phyloP scores from a whole-genome alignment of 257 asterid genomes.

The Solanum chiquidenum region DNA sequence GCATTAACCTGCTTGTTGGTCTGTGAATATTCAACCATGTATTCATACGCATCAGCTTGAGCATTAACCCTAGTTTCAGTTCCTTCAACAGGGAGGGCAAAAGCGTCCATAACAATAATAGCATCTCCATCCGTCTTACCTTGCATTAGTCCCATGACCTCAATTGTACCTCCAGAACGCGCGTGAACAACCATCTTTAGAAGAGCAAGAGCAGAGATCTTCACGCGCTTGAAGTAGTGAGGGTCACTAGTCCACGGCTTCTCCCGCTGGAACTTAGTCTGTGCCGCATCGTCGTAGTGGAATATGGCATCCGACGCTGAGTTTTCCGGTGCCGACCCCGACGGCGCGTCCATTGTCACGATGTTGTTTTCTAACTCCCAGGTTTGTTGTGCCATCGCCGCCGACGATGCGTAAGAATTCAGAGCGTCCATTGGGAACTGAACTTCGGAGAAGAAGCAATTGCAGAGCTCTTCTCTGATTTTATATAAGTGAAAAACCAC shows the following conservation, averaged over 20 bases:
- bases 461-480: neutral
- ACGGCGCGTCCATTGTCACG: slow-evolving; percentile 21
- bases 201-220: slow-evolving; percentile 87
- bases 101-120: slow-evolving; percentile 94
- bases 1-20: slow-evolving; percentile 70
- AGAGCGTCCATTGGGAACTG: slow-evolving; percentile 12
- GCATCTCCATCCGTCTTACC: slow-evolving; percentile 96
- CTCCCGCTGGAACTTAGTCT: slow-evolving; percentile 66
- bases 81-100: slow-evolving; percentile 98
- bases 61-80: slow-evolving; percentile 99
- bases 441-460: neutral
- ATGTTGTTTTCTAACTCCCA: slow-evolving; percentile 77
- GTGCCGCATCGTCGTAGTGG: slow-evolving; percentile 75
- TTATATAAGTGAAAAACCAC: neutral
- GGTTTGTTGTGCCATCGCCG: slow-evolving; percentile 61
- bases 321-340: slow-evolving; percentile 14
- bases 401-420: slow-evolving; percentile 35
- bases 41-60: slow-evolving; percentile 97
- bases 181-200: slow-evolving; percentile 99
- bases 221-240: slow-evolving; percentile 95
- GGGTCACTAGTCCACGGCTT: slow-evolving; percentile 91
- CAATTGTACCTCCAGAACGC: slow-evolving; percentile 97
- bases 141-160: slow-evolving; percentile 98
- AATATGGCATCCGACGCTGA: slow-evolving; percentile 74
- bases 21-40: slow-evolving; percentile 90